Evolutionary conservation across 2,329 filamentous ascomycete genomes (phyloP).

Genomic region (Thermoascus crustaceus): DNA sequence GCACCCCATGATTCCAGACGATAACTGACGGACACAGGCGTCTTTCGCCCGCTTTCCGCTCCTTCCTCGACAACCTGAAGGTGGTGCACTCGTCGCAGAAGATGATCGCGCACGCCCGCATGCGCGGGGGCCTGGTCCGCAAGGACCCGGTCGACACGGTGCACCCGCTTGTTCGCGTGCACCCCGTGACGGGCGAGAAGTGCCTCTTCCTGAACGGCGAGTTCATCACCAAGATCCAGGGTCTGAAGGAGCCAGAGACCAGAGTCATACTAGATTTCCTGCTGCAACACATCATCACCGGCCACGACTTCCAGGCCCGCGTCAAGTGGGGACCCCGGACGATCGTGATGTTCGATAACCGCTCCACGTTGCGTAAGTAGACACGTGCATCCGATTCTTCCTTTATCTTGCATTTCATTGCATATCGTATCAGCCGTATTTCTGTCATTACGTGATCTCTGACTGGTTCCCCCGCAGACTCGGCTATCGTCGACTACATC

Average conservation of each 20-base stretch:
- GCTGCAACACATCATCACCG: constrained; percentile 39
- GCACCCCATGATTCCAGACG: not conserved
- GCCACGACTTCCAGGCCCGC: constrained; percentile 42
- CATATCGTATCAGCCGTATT: constrained; percentile 10
- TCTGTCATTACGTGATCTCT: not conserved
- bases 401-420: not conserved
- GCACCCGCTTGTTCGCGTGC: constrained; percentile 40
- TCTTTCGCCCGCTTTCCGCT: constrained; percentile 46
- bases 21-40: constrained; percentile 13
- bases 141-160: constrained; percentile 38
- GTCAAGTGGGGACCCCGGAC: constrained; percentile 43
- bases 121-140: constrained; percentile 36
- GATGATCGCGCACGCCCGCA: constrained; percentile 35
- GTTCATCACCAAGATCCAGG: constrained; percentile 41
- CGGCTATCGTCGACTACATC: constrained; percentile 43
- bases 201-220: constrained; percentile 42
- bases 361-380: constrained; percentile 38
- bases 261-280: constrained; percentile 41
- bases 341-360: constrained; percentile 45
- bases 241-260: constrained; percentile 41
- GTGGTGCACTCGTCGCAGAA: constrained; percentile 36
- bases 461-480: constrained; percentile 29
- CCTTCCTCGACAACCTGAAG: constrained; percentile 24
- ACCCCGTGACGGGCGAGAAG: constrained; percentile 43
- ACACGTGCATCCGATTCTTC: not conserved